phyloP scores from a whole-genome alignment of 495 filamentous ascomycete species.

The Penicillium pancosmium region DNA sequence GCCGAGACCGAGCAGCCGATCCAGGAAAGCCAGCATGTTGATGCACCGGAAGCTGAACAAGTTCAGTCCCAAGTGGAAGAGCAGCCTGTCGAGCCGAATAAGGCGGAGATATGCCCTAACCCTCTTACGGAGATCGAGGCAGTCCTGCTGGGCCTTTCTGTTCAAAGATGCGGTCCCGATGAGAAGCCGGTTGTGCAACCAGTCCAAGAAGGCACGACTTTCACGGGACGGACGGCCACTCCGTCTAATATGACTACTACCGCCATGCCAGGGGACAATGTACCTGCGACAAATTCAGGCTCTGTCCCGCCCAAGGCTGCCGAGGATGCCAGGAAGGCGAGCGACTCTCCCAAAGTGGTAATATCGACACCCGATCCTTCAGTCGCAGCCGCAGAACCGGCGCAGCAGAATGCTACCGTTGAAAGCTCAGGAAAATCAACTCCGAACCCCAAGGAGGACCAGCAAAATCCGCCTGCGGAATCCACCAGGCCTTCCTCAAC shows the following conservation, averaged over 20 bases:
- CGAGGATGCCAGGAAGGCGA: constrained; percentile 25
- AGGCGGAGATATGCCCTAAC: constrained; percentile 21
- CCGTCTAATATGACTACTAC: constrained; percentile 17
- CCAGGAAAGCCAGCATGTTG: constrained; percentile 39
- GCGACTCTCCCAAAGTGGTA: constrained; percentile 19
- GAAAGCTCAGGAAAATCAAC: constrained; percentile 29
- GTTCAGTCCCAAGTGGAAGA: constrained; percentile 10
- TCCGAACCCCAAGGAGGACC: constrained; percentile 34
- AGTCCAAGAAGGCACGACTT: constrained; percentile 12
- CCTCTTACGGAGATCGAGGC: constrained; percentile 17
- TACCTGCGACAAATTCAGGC: constrained; percentile 14
- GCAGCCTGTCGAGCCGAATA: background rate
- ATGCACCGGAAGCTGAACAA: constrained; percentile 7
- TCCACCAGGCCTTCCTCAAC: constrained; percentile 54
- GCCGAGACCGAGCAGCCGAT: constrained; percentile 46
- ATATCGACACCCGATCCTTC: constrained; percentile 27
- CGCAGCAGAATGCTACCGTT: constrained; percentile 26
- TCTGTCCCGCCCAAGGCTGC: constrained; percentile 16
- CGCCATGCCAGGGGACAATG: constrained; percentile 1
- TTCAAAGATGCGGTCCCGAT: constrained; percentile 23
- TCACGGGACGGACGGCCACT: constrained; percentile 10
- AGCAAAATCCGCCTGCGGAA: constrained; percentile 29
- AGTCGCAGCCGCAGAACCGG: constrained; percentile 21
- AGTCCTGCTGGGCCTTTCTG: constrained; percentile 15
- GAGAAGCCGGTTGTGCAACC: constrained; percentile 16